Evolutionary conservation across 371 early-diverging fungal species (phyloP).

Genomic region (Funneliformis caledonium): DNA sequence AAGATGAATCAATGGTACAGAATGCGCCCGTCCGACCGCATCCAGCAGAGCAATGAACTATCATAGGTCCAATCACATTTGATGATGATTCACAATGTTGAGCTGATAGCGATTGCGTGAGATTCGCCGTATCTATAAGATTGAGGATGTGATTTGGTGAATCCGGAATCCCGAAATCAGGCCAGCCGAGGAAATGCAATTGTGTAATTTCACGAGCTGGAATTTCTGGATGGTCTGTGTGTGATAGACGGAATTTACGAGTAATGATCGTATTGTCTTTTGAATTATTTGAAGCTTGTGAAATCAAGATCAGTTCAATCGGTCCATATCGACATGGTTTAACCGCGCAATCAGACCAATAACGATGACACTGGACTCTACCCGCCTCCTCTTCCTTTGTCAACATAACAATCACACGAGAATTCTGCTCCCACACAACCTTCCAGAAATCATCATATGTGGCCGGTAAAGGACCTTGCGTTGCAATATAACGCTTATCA

Average conservation of each 20-base stretch:
- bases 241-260: conserved; percentile 15
- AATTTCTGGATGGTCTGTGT: conserved; percentile 26
- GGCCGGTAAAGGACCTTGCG: conserved; percentile 84
- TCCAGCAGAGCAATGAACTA: conserved; percentile 98
- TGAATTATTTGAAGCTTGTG: conserved; percentile 43
- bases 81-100: conserved; percentile 29
- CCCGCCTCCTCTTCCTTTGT: conserved; percentile 84
- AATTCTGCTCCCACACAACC: conserved; percentile 84
- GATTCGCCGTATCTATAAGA: conserved; percentile 65
- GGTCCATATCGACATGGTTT: conserved; percentile 52
- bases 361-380: conserved; percentile 72
- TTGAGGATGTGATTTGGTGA: conserved; percentile 62
- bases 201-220: conserved; percentile 62
- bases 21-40: conserved; percentile 97
- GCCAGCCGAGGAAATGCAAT: conserved; percentile 90
- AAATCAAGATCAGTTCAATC: conserved; percentile 43
- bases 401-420: conserved; percentile 85
- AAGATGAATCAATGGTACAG: conserved; percentile 79
- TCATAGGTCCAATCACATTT: conserved; percentile 64
- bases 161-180: conserved; percentile 84
- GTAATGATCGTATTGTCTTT: conserved; percentile 38
- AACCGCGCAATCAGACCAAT: conserved; percentile 66
- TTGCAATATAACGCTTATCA: conserved; percentile 67
- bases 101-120: conserved; percentile 47
- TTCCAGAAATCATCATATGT: conserved; percentile 91